A percentile compares a stretch with the other conserved stretches of the same genome.
Evolutionary conservation across 2,329 filamentous ascomycete species (phyloP).

Genomic region (Colletotrichum euphorbiae): DNA sequence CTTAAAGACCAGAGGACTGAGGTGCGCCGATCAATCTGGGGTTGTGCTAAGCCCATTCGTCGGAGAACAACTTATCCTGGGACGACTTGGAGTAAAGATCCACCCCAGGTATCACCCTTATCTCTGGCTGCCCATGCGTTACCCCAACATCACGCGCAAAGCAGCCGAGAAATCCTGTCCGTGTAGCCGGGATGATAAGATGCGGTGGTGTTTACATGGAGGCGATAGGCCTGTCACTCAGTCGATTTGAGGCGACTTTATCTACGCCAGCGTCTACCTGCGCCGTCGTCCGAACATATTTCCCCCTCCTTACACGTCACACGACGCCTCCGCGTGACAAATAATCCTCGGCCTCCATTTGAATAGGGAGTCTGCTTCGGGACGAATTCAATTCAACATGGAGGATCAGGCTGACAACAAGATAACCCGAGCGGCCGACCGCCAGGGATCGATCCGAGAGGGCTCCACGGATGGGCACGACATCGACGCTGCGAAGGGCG

Average conservation of each 20-base stretch:
- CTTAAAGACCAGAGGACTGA: not conserved
- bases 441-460: constrained; percentile 12
- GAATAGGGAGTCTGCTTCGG: not conserved
- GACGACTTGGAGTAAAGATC: not conserved
- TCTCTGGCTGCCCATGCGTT: not conserved
- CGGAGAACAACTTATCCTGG: not conserved
- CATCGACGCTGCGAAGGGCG: not conserved
- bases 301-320: not conserved
- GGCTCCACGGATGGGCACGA: constrained; percentile 19
- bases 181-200: constrained; percentile 5
- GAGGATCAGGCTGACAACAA: constrained; percentile 15
- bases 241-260: not conserved
- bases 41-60: not conserved
- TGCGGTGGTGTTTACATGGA: not conserved
- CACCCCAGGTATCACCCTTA: constrained; percentile 21
- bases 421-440: not conserved
- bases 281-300: not conserved
- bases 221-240: not conserved
- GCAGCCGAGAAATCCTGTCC: constrained; percentile 5
- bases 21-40: constrained; percentile 9
- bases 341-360: not conserved
- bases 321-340: not conserved
- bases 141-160: not conserved
- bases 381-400: not conserved
- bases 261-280: not conserved